Conservation (phyloP, 2,329 filamentous ascomycete genomes). For the Blastomyces gilchristii region DNA sequence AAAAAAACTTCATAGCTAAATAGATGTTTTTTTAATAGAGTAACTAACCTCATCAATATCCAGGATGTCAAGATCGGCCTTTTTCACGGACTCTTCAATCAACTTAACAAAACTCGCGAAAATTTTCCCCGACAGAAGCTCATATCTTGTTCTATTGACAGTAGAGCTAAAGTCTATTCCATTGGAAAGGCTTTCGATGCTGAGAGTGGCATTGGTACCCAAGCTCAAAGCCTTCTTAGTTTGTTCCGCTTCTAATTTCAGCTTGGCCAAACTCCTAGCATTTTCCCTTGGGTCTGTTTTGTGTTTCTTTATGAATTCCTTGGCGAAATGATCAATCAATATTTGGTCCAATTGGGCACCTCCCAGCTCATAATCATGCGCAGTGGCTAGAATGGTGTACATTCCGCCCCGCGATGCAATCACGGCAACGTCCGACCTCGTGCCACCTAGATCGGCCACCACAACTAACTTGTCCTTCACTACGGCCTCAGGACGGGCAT, state of each 20-base stretch:
- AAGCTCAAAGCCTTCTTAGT: conserved; percentile 88
- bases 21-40: background rate
- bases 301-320: conserved; percentile 98
- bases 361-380: conserved; percentile 90
- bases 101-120: conserved; percentile 81
- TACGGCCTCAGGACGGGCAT: conserved; percentile 66
- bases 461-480: conserved; percentile 79
- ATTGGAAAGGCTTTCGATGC: conserved; percentile 79
- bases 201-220: conserved; percentile 80
- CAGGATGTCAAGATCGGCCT: conserved; percentile 82
- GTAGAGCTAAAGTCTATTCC: conserved; percentile 86
- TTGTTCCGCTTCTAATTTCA: conserved; percentile 81
- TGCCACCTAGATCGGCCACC: conserved; percentile 87
- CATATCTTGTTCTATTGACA: conserved; percentile 87
- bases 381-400: conserved; percentile 87
- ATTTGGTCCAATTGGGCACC: conserved; percentile 80
- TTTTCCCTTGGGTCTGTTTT: conserved; percentile 76
- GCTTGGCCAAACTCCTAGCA: conserved; percentile 73
- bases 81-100: conserved; percentile 75
- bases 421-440: conserved; percentile 81
- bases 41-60: conserved; percentile 66
- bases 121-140: conserved; percentile 75
- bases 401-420: conserved; percentile 87
- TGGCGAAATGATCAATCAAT: conserved; percentile 90
- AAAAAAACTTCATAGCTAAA: background rate